A percentile compares a stretch with the other conserved stretches of the same genome.
Conservation (phyloP, 768 basidiomycete genomes). For the Rhodosporidiobolus sp. region DNA sequence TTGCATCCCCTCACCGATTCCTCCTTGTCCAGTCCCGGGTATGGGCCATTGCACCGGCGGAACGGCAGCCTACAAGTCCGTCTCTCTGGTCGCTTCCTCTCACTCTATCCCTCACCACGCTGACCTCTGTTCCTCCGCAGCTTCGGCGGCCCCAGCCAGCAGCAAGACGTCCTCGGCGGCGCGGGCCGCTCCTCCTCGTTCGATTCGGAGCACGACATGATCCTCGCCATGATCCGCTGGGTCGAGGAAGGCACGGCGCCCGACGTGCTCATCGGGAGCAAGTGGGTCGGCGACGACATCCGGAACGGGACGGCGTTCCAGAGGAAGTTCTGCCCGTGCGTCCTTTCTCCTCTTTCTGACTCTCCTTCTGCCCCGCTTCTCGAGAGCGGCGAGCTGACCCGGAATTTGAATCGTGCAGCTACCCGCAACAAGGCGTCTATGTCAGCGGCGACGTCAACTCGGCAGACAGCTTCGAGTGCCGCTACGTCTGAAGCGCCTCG, state of each 20-base stretch:
- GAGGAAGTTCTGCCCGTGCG: conserved; percentile 32
- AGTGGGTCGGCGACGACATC: conserved; percentile 16
- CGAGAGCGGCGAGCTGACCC: not conserved
- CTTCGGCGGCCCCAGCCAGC: conserved; percentile 18
- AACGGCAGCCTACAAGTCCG: conserved; percentile 8
- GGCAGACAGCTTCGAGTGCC: conserved; percentile 35
- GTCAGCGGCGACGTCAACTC: conserved; percentile 33
- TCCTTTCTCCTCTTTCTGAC: not conserved
- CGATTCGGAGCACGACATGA: conserved; percentile 38
- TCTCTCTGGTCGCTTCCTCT: not conserved
- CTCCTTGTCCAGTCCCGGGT: conserved; percentile 8
- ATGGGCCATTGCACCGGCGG: conserved; percentile 30
- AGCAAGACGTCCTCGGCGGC: not conserved
- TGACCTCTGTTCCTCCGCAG: not conserved
- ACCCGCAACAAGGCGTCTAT: conserved; percentile 35
- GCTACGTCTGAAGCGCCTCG: too few relatives aligned
- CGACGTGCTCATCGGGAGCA: conserved; percentile 21
- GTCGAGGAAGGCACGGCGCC: conserved; percentile 35
- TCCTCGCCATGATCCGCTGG: conserved; percentile 38
- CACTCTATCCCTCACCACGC: not conserved
- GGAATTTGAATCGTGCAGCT: too few relatives aligned
- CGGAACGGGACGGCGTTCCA: conserved; percentile 16
- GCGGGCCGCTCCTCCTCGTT: conserved; percentile 2
- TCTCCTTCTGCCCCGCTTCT: too few relatives aligned
- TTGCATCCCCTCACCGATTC: not conserved